Conservation (phyloP, 2,329 filamentous ascomycete species). For the Aureobasidium zeae region DNA sequence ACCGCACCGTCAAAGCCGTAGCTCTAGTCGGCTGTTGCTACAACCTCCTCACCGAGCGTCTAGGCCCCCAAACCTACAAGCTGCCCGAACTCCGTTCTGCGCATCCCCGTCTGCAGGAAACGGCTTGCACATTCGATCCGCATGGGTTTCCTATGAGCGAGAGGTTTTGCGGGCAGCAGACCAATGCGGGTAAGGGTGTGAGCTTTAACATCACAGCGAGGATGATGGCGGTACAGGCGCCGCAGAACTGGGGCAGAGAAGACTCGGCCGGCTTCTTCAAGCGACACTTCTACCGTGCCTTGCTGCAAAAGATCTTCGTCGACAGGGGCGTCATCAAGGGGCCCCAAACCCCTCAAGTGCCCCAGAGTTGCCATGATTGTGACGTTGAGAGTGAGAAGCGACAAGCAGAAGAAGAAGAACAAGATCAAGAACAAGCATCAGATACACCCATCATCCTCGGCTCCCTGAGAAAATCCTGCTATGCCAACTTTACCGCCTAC, state of each 20-base stretch:
- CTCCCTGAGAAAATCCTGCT: slow-evolving; percentile 70
- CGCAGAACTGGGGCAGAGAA: slow-evolving; percentile 74
- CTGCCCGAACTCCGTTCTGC: slow-evolving; percentile 65
- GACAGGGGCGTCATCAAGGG: slow-evolving; percentile 69
- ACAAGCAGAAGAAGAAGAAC: slow-evolving; percentile 51
- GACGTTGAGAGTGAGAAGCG: no score
- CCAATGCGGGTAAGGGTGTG: slow-evolving; percentile 47
- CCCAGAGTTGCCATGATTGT: no score
- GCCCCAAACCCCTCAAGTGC: no score
- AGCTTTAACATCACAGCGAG: slow-evolving; percentile 90
- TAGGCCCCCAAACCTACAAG: slow-evolving; percentile 81
- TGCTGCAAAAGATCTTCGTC: slow-evolving; percentile 85
- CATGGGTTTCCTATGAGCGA: slow-evolving; percentile 91
- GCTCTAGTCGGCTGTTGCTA: slow-evolving; percentile 98
- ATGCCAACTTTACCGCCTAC: slow-evolving; percentile 65
- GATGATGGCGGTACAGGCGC: slow-evolving; percentile 97
- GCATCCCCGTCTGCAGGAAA: slow-evolving; percentile 58
- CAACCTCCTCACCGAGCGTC: slow-evolving; percentile 84
- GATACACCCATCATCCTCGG: slow-evolving; percentile 79
- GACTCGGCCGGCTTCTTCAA: slow-evolving; percentile 87
- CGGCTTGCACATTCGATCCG: slow-evolving; percentile 66
- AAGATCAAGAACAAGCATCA: no score
- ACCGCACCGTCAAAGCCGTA: slow-evolving; percentile 76
- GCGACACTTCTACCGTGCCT: slow-evolving; percentile 82
- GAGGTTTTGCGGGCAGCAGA: slow-evolving; percentile 46